phyloP scores from a whole-genome alignment of 352 stramenopile genomes.

The Pythium chondricola region DNA sequence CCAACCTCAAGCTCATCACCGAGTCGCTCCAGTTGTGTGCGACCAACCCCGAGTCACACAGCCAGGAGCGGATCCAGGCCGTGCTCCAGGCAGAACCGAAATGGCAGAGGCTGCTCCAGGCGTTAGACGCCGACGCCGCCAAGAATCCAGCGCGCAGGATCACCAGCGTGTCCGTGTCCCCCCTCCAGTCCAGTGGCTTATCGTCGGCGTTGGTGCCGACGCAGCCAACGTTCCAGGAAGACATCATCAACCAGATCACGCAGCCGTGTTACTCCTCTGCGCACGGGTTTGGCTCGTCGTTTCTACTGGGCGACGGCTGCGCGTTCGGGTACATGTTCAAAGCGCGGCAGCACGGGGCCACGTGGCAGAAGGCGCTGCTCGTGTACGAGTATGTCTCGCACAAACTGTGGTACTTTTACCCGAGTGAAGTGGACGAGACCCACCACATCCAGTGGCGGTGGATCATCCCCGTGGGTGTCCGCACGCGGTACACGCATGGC shows the following conservation, averaged over 20 bases:
- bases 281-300: conserved; percentile 83
- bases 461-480: conserved; percentile 74
- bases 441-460: conserved; percentile 85
- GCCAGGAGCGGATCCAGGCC: conserved; percentile 58
- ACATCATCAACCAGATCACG: conserved; percentile 85
- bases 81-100: conserved; percentile 39
- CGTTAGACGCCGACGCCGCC: conserved; percentile 38
- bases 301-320: conserved; percentile 75
- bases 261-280: conserved; percentile 78
- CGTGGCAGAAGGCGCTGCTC: conserved; percentile 82
- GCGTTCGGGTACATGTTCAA: conserved; percentile 84
- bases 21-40: conserved; percentile 74
- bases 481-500: conserved; percentile 72
- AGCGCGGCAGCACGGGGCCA: conserved; percentile 40
- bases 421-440: conserved; percentile 74
- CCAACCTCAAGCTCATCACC: conserved; percentile 80
- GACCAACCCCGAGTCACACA: conserved; percentile 62
- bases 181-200: background rate
- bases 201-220: conserved; percentile 17
- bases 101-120: conserved; percentile 52
- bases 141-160: conserved; percentile 53
- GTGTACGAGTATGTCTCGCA: conserved; percentile 85
- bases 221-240: conserved; percentile 75
- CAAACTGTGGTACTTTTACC: conserved; percentile 89
- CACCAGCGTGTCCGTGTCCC: conserved; percentile 27